Percentiles rank a stretch among this genome's conserved stretches.
Conservation (phyloP, 83 land plant genomes). For the Isoetes engelmannii region DNA sequence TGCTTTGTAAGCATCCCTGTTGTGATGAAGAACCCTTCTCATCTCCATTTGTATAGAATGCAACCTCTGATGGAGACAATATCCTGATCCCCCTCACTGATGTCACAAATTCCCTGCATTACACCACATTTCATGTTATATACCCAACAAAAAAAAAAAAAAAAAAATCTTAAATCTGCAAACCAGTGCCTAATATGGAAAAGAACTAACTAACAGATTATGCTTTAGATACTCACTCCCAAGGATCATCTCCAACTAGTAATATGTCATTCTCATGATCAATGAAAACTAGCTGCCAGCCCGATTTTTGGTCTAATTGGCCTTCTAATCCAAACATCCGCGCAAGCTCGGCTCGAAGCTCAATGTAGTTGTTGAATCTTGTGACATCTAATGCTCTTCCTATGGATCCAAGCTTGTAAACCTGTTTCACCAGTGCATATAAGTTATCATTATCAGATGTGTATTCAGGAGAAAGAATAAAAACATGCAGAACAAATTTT, state of each 20-base stretch:
- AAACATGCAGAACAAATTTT: no score
- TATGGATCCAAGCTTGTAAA: slow-evolving; percentile 90
- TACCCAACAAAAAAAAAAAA: no score
- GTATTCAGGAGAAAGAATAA: no score
- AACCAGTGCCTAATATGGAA: no score
- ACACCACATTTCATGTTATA: no score
- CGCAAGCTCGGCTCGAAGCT: slow-evolving; percentile 74
- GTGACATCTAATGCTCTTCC: slow-evolving; percentile 93
- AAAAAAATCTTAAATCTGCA: no score
- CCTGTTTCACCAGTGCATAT: slow-evolving; percentile 35
- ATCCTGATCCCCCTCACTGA: background rate
- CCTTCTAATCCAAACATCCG: slow-evolving; percentile 85
- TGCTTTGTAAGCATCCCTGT: no score
- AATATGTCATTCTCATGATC: slow-evolving; percentile 1
- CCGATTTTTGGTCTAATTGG: slow-evolving; percentile 42
- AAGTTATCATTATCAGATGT: no score
- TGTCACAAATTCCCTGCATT: background rate
- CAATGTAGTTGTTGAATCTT: slow-evolving; percentile 65
- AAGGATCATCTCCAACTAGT: slow-evolving; percentile 4
- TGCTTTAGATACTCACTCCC: background rate
- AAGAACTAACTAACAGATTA: no score
- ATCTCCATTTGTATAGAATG: background rate
- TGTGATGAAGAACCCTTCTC: background rate
- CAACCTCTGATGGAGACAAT: background rate
- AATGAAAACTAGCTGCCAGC: background rate